Evolutionary conservation across 176 grass and related monocot species (phyloP).

Genomic region (Carex pumila): DNA sequence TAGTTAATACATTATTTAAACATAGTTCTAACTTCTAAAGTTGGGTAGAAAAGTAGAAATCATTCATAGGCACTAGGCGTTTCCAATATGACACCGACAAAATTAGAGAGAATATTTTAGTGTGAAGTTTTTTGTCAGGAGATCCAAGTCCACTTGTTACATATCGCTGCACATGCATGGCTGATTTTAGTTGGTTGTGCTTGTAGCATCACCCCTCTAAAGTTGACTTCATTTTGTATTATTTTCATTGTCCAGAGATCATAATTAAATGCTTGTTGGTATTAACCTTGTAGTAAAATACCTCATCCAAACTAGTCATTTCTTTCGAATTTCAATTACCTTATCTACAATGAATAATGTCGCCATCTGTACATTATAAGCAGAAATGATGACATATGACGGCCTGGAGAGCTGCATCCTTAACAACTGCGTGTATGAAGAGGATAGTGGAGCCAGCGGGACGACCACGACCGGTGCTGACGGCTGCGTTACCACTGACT

Average conservation of each 20-base stretch:
- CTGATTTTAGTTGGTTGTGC: not conserved
- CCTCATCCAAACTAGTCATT: not conserved
- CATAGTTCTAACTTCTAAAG: not conserved
- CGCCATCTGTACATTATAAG: not conserved
- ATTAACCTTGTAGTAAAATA: not conserved
- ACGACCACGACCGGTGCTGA: conserved; percentile 41
- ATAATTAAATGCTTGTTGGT: not conserved
- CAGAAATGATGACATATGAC: conserved; percentile 75
- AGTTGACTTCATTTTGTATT: not conserved
- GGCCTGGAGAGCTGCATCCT: conserved; percentile 81
- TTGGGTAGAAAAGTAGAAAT: not conserved
- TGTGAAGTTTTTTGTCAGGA: not conserved
- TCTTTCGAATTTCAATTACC: not conserved
- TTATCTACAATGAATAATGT: not conserved
- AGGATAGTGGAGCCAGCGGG: conserved; percentile 61
- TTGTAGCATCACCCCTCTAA: not conserved
- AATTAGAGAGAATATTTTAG: not conserved
- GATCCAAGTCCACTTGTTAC: conserved; percentile 7
- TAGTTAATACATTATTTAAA: not conserved
- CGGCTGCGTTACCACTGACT: conserved; percentile 46
- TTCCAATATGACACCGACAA: not conserved
- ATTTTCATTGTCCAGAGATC: not conserved
- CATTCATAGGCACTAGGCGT: not conserved
- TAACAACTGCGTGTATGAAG: conserved; percentile 59
- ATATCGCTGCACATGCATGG: not conserved